Evolutionary conservation across 768 basidiomycete genomes (phyloP).

Genomic region (Russula earlei): DNA sequence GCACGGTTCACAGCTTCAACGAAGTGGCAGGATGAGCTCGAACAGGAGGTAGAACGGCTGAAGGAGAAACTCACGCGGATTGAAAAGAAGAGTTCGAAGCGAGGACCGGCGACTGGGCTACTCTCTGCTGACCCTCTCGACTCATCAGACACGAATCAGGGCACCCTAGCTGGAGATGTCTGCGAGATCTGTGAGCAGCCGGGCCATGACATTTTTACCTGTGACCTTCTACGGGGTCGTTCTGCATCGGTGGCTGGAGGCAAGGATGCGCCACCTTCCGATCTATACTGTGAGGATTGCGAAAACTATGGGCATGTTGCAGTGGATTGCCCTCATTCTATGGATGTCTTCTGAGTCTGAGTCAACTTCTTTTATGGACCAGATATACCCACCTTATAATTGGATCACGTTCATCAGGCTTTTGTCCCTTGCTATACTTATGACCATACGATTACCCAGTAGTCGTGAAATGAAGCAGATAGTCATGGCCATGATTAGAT

Average conservation of each 20-base stretch:
- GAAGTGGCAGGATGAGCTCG: constrained; percentile 65
- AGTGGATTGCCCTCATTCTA: constrained; percentile 72
- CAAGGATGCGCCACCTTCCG: constrained; percentile 15
- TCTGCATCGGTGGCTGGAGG: constrained; percentile 30
- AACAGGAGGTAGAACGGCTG: constrained; percentile 69
- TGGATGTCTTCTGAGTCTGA: constrained; percentile 58
- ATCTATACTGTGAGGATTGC: constrained; percentile 71
- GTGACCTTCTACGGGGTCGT: constrained; percentile 56
- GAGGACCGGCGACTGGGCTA: constrained; percentile 26
- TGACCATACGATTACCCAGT: neutral
- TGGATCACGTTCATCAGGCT: neutral
- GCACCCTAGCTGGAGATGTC: constrained; percentile 30
- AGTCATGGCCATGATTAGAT: no score
- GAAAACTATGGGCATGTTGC: constrained; percentile 71
- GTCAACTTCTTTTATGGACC: neutral
- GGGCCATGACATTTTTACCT: constrained; percentile 82
- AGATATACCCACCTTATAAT: constrained; percentile 7
- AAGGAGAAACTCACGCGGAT: constrained; percentile 57
- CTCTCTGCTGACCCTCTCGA: constrained; percentile 19
- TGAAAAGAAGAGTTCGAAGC: constrained; percentile 51
- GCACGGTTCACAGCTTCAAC: no score
- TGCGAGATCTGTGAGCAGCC: constrained; percentile 85
- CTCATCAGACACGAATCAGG: constrained; percentile 13
- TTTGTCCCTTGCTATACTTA: constrained; percentile 4
- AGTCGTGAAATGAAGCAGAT: neutral